Evolutionary conservation across 805 yeast species (phyloP).

Genomic region (Metschnikowia aberdeeniae): DNA sequence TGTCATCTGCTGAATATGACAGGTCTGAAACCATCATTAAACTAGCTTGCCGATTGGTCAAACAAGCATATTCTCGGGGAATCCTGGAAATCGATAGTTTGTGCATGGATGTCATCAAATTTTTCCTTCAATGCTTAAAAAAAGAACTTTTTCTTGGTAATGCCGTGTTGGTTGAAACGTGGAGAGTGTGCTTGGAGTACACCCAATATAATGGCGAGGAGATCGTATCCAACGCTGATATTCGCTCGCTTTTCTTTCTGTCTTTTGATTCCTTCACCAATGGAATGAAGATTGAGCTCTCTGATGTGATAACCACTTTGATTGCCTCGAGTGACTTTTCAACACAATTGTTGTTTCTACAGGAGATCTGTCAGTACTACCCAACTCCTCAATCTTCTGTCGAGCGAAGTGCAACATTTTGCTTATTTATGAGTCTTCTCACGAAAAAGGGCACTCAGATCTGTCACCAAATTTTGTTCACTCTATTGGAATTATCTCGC

Average conservation of each 20-base stretch:
- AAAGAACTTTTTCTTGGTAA: conserved; percentile 41
- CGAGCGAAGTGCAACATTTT: conserved; percentile 38
- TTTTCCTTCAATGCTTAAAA: conserved; percentile 39
- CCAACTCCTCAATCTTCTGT: conserved; percentile 32
- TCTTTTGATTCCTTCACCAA: conserved; percentile 16
- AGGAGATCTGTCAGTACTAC: conserved; percentile 26
- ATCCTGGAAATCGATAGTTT: conserved; percentile 28
- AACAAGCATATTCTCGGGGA: conserved; percentile 1
- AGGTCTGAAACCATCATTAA: conserved; percentile 37
- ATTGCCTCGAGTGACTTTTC: conserved; percentile 5
- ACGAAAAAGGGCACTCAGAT: conserved; percentile 29
- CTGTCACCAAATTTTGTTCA: conserved; percentile 34
- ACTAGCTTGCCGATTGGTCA: conserved; percentile 22
- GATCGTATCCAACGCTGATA: conserved; percentile 18
- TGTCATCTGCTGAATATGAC: conserved; percentile 29
- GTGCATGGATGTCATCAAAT: conserved; percentile 45
- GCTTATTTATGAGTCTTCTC: conserved; percentile 29
- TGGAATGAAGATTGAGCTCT: conserved; percentile 19
- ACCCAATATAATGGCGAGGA: conserved; percentile 21
- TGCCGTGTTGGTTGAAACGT: conserved; percentile 25
- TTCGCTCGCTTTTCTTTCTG: conserved; percentile 18
- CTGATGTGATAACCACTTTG: conserved; percentile 12
- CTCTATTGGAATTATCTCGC: conserved; percentile 38
- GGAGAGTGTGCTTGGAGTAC: conserved; percentile 29
- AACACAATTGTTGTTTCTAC: conserved; percentile 26